Evolutionary conservation across 805 yeast species (phyloP).

Genomic region (Wickerhamiella qilinensis): DNA sequence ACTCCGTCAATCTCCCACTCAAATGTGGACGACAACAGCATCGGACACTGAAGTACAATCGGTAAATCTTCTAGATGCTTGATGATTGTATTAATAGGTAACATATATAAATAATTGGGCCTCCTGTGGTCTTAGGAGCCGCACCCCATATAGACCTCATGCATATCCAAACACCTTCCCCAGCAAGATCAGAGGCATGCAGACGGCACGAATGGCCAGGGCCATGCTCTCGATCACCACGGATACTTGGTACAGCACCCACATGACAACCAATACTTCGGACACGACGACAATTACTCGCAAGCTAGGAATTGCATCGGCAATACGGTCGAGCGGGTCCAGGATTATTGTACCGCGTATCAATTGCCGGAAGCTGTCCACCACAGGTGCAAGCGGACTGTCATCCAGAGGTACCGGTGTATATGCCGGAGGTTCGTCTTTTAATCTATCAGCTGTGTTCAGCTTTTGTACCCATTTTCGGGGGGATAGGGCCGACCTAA

Average conservation of each 20-base stretch:
- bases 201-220: conserved; percentile 13
- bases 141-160: no score
- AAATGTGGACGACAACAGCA: neutral
- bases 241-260: conserved; percentile 18
- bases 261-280: conserved; percentile 15
- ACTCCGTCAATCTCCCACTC: neutral
- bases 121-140: neutral
- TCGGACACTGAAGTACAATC: neutral
- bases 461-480: conserved; percentile 2
- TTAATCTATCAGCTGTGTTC: no score
- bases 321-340: conserved; percentile 17
- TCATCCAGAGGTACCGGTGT: no score
- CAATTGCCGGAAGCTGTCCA: conserved; percentile 7
- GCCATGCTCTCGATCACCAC: conserved; percentile 17
- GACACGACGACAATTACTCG: conserved; percentile 13
- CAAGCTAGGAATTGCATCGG: conserved; percentile 13
- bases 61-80: no score
- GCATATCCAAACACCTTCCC: conserved; percentile 10
- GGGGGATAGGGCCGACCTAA: neutral
- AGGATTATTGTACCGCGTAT: conserved; percentile 14
- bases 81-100: no score
- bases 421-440: no score
- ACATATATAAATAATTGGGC: neutral
- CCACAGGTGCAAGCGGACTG: no score
- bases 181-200: conserved; percentile 17